Percentiles rank a stretch among this genome's conserved stretches.
phyloP scores from a whole-genome alignment of 139 green algal genomes.

The Micractinium sp. region DNA sequence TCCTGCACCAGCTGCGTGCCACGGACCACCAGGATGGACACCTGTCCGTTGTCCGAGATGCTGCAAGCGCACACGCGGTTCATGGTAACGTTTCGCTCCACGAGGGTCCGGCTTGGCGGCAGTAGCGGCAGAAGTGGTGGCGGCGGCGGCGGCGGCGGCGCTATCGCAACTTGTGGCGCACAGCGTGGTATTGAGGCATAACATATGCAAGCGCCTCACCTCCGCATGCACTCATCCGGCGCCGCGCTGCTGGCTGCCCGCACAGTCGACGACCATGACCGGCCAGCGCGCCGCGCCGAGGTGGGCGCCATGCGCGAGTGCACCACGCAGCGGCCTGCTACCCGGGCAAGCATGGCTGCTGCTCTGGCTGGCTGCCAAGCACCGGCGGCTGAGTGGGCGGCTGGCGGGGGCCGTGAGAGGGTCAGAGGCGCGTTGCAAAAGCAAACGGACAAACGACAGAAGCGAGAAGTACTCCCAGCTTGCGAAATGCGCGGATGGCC shows the following conservation, averaged over 20 bases:
- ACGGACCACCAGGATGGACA: constrained; percentile 72
- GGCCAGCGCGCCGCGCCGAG: not conserved
- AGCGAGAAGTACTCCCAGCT: no score
- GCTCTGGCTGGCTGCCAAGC: not conserved
- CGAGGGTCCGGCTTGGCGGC: not conserved
- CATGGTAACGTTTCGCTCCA: not conserved
- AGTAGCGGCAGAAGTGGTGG: not conserved
- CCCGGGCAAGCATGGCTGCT: not conserved
- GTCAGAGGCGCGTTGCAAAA: no score
- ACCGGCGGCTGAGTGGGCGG: no score
- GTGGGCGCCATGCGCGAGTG: not conserved
- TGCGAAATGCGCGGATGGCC: no score
- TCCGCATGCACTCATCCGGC: constrained; percentile 10
- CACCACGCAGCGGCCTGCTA: not conserved
- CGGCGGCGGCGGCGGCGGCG: not conserved
- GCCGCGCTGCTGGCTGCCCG: not conserved
- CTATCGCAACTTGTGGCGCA: not conserved
- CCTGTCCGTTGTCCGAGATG: constrained; percentile 66
- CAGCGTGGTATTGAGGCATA: not conserved
- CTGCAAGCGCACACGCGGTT: constrained; percentile 6
- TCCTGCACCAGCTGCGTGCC: constrained; percentile 84
- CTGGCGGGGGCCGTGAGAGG: no score
- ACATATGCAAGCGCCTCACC: not conserved
- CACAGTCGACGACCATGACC: not conserved
- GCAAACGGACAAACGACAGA: no score